Conservation (phyloP, 805 yeast species). For the Pichia phayaonensis region DNA sequence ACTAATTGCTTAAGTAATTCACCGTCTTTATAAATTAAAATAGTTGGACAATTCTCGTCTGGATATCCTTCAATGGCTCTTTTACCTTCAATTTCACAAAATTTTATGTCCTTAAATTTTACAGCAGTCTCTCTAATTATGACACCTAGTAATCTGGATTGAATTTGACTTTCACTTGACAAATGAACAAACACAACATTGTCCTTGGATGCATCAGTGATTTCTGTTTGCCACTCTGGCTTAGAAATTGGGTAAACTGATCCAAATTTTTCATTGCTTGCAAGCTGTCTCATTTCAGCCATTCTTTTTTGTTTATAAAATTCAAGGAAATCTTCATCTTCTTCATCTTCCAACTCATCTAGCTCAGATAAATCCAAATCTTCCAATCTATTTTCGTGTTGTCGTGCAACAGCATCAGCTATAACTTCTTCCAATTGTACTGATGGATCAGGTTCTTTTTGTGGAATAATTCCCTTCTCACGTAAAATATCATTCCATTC, state of each 20-base stretch:
- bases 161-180: constrained; percentile 58
- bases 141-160: constrained; percentile 62
- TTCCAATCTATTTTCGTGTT: constrained; percentile 79
- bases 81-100: constrained; percentile 84
- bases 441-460: constrained; percentile 82
- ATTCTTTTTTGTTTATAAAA: constrained; percentile 70
- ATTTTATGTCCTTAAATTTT: constrained; percentile 74
- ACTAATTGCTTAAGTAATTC: constrained; percentile 75
- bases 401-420: constrained; percentile 70
- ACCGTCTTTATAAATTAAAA: constrained; percentile 71
- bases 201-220: constrained; percentile 70
- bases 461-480: constrained; percentile 86
- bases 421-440: constrained; percentile 81
- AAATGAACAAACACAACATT: constrained; percentile 71
- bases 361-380: constrained; percentile 70
- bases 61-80: constrained; percentile 94
- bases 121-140: constrained; percentile 52
- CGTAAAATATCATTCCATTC: constrained; percentile 98
- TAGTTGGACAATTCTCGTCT: constrained; percentile 82
- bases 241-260: constrained; percentile 70
- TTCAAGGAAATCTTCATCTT: constrained; percentile 83
- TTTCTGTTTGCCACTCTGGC: constrained; percentile 80
- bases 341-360: constrained; percentile 85
- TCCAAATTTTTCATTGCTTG: constrained; percentile 57
- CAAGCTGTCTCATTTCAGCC: constrained; percentile 59